phyloP scores from a whole-genome alignment of 805 yeast genomes.

The Ogataea pini region DNA sequence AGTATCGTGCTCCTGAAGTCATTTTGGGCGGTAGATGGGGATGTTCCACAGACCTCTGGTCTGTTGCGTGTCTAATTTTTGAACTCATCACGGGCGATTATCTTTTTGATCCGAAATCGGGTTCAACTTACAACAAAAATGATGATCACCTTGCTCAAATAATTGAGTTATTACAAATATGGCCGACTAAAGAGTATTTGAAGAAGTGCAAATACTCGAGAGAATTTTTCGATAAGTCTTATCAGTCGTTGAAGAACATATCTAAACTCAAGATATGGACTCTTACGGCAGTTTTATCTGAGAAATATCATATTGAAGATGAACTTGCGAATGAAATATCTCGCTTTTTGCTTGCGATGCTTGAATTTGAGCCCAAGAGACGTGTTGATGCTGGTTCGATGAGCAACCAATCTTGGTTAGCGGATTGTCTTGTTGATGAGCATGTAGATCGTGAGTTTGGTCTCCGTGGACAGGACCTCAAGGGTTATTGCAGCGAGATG shows the following conservation, averaged over 20 bases:
- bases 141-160: conserved; percentile 67
- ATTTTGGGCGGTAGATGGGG: conserved; percentile 63
- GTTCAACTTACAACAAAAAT: conserved; percentile 48
- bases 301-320: conserved; percentile 48
- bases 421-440: conserved; percentile 27
- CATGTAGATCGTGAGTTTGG: conserved; percentile 31
- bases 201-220: conserved; percentile 40
- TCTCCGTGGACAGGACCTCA: conserved; percentile 35
- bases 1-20: conserved; percentile 66
- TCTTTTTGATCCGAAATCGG: conserved; percentile 59
- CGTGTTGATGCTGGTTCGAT: conserved; percentile 58
- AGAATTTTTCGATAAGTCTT: conserved; percentile 41
- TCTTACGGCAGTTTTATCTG: conserved; percentile 47
- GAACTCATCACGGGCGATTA: conserved; percentile 64
- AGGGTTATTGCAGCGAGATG: conserved; percentile 32
- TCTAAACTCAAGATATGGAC: conserved; percentile 53
- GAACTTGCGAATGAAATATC: conserved; percentile 41
- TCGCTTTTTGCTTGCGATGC: conserved; percentile 52
- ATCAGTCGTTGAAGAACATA: conserved; percentile 42
- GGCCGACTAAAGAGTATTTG: conserved; percentile 42
- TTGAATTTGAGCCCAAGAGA: conserved; percentile 47
- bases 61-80: conserved; percentile 57
- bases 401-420: conserved; percentile 56
- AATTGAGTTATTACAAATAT: conserved; percentile 47
- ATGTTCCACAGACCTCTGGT: conserved; percentile 63